Evolutionary conservation across 2,329 filamentous ascomycete species (phyloP).

Genomic region (Ceratocystiopsis sp.): DNA sequence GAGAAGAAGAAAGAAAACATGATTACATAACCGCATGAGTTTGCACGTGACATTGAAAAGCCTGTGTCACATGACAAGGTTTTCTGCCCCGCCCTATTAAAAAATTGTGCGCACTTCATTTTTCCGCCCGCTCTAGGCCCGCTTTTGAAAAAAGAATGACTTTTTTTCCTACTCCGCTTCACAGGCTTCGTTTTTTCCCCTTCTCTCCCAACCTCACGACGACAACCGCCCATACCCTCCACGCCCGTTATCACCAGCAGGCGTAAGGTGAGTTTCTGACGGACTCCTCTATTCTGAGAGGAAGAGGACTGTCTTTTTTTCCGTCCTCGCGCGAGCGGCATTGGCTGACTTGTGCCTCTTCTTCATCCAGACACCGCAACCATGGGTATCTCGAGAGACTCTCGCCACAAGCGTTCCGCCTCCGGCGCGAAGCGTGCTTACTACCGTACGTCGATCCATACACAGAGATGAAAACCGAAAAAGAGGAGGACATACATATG

Average conservation of each 20-base stretch:
- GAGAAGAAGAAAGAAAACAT: neutral
- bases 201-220: conserved; percentile 5
- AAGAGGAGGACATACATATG: neutral
- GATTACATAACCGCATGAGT: neutral
- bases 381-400: conserved; percentile 99
- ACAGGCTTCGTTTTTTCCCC: conserved; percentile 1
- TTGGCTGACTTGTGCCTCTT: neutral
- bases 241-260: conserved; percentile 6
- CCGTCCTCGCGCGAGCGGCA: neutral
- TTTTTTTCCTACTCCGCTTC: too few species aligned
- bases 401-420: conserved; percentile 98
- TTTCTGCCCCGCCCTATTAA: conserved; percentile 6
- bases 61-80: neutral
- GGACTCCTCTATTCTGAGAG: too few species aligned
- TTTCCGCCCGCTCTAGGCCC: neutral
- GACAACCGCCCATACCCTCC: conserved; percentile 5
- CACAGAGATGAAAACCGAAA: neutral
- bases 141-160: too few species aligned
- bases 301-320: neutral
- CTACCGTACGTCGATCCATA: conserved; percentile 52
- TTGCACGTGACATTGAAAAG: too few species aligned
- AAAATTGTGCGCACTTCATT: conserved; percentile 10
- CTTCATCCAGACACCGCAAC: conserved; percentile 41
- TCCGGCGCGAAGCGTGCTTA: conserved; percentile 94
- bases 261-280: conserved; percentile 7